phyloP scores from a whole-genome alignment of 2,329 filamentous ascomycete species.

The Orbilia blumenaviensis region DNA sequence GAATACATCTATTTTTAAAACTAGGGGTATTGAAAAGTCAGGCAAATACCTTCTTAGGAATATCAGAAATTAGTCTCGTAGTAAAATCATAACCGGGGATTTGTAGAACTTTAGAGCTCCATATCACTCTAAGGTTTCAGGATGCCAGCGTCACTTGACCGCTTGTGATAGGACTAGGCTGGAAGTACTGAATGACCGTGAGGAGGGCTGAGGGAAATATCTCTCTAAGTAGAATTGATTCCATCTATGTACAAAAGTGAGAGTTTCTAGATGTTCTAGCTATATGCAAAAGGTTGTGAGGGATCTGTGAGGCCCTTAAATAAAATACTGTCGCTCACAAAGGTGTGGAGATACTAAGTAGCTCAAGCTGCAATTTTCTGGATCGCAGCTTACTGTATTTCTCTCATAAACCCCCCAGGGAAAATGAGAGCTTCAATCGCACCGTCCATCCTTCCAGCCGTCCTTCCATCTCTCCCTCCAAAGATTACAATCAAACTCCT shows the following conservation, averaged over 20 bases:
- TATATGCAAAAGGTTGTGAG: background rate
- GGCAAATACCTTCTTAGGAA: no score
- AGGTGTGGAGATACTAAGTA: background rate
- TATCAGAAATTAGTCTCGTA: no score
- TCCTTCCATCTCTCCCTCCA: slow-evolving; percentile 97
- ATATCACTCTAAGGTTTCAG: no score
- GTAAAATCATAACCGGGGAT: no score
- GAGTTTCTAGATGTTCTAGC: background rate
- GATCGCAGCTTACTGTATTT: background rate
- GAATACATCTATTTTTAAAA: slow-evolving; percentile 21
- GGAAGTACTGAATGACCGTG: no score
- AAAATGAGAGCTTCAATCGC: slow-evolving; percentile 63
- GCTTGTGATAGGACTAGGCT: no score
- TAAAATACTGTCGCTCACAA: background rate
- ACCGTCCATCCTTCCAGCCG: slow-evolving; percentile 78
- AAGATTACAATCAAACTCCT: slow-evolving; percentile 80
- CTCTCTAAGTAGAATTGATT: no score
- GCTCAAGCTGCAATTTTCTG: background rate
- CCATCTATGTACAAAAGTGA: background rate
- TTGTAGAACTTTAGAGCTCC: no score
- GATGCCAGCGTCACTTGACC: no score
- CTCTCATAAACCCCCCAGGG: background rate
- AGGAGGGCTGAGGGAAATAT: no score
- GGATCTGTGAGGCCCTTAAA: no score
- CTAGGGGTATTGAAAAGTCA: no score